Conservation (phyloP, 306 rosid genomes). For the Cucumis hystrix region DNA sequence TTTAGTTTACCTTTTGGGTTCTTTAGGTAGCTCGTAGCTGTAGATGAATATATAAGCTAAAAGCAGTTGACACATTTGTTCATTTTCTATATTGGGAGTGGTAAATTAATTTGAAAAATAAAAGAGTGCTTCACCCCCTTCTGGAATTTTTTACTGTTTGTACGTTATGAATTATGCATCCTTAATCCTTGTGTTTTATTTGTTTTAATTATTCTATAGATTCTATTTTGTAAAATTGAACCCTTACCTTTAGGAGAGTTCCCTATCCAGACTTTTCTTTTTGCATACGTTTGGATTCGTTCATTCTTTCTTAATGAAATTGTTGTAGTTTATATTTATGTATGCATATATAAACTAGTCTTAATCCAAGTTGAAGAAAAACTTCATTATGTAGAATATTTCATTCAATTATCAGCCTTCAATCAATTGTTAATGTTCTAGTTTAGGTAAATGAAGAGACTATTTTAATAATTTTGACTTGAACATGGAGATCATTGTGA, state of each 20-base stretch:
- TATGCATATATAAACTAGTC: neutral
- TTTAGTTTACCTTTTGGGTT: neutral
- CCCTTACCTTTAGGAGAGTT: too few species aligned
- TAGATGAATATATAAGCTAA: neutral
- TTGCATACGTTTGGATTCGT: too few species aligned
- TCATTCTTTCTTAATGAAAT: too few species aligned
- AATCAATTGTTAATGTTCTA: neutral
- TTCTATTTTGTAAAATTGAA: too few species aligned
- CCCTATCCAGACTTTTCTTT: too few species aligned
- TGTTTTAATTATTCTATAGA: too few species aligned
- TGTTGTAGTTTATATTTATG: too few species aligned
- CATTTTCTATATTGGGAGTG: neutral
- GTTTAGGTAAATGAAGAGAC: neutral
- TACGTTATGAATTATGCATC: neutral
- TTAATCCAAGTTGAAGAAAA: neutral
- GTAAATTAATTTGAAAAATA: neutral
- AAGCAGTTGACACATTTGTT: neutral
- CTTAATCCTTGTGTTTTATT: too few species aligned
- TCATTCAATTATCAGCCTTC: neutral
- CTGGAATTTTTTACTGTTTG: neutral
- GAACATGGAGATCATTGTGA: neutral
- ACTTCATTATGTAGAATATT: neutral
- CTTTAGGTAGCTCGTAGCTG: neutral
- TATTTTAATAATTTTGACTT: neutral
- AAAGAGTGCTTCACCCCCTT: neutral